Base-by-base conservation (phyloP, 441 rosid genomes). In the Gossypium schwendimanii region DNA sequence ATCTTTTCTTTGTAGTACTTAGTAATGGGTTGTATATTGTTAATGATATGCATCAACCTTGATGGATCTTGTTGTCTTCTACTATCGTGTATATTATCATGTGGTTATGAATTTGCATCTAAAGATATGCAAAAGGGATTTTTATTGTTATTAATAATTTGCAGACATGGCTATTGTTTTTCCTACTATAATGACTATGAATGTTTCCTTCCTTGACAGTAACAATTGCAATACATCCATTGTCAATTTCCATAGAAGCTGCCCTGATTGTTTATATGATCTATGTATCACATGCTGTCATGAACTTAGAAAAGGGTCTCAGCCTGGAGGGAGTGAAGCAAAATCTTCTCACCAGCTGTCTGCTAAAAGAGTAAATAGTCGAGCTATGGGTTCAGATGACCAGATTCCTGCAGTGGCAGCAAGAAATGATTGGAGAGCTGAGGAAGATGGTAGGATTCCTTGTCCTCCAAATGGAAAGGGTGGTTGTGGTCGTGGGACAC, bases 381-480 rank as follows among this genome's bases (percentile, higher is more conserved):
- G 78, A 21, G 75, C 23, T 26, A 33, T 61, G 12, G 72, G 63
- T 61, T 71, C 66, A 28, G 57, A 68, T 75, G 68, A 67, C 60
- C 76, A 73, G 57, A 70, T 50, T 64, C 77, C 62, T 70, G 44
- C 67, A 52, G 47, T 58, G 26, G 52, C 50, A 8, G 70, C 45
- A 71, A 64, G 59, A 62, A 26, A 18, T 73, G 76, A 67, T 57
- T 81, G 82, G 87, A 74, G 74, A 59, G 78, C 77, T 7, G 63
- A 63, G 58, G 75, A 67, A 55, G 79, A 84, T 71, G 81, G 83
- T 63, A 70, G 77, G 60, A 78, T 84, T 67, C 80, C 76, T 49
- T 84, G 87, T 71, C 89, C 88, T 63, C 87, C 87, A 4, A 76
- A 78, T 65, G 72, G 50, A 47, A 41, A 47, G 58, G 89, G 89